These are phyloP conservation scores for Corymbia maculata DNA, from an alignment of 345 rosid genomes.

Conservation along the genomic window DNA sequence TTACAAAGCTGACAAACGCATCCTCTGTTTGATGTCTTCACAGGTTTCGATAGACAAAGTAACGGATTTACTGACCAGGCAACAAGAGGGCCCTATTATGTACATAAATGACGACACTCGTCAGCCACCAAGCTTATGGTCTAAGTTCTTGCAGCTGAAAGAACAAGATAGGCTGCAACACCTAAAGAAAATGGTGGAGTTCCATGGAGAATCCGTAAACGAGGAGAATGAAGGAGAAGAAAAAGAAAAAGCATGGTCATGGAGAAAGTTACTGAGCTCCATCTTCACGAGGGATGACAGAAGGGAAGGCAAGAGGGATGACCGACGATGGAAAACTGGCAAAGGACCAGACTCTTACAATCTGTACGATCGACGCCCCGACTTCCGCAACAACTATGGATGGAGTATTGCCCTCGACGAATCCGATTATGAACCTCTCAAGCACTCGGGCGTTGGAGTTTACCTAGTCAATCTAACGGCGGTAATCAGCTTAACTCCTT, in stretches of 20 bases:
- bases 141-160: slow-evolving; percentile 34
- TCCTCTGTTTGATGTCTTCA: background rate
- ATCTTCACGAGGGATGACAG: slow-evolving; percentile 10
- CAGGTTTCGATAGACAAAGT: slow-evolving; percentile 48
- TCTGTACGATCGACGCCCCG: slow-evolving; percentile 31
- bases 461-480: slow-evolving; percentile 76
- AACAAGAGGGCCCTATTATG: slow-evolving; percentile 50
- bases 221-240: slow-evolving; percentile 7
- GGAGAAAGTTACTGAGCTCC: slow-evolving; percentile 38
- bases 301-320: background rate
- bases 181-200: slow-evolving; percentile 37
- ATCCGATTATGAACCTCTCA: slow-evolving; percentile 45
- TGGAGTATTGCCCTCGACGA: slow-evolving; percentile 68
- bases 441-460: slow-evolving; percentile 55
- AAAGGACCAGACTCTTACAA: slow-evolving; percentile 55
- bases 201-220: slow-evolving; percentile 8
- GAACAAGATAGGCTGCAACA: slow-evolving; percentile 41
- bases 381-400: slow-evolving; percentile 64
- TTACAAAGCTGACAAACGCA: background rate
- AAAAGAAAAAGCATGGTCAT: slow-evolving; percentile 34
- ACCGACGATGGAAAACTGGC: background rate
- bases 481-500: slow-evolving; percentile 17
- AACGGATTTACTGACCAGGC: slow-evolving; percentile 24
- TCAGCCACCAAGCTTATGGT: slow-evolving; percentile 41
- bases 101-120: slow-evolving; percentile 17